Percentiles rank a stretch among this genome's conserved stretches.
phyloP scores from a whole-genome alignment of 2,329 filamentous ascomycete species.

The Macrophomina pseudophaseolina region DNA sequence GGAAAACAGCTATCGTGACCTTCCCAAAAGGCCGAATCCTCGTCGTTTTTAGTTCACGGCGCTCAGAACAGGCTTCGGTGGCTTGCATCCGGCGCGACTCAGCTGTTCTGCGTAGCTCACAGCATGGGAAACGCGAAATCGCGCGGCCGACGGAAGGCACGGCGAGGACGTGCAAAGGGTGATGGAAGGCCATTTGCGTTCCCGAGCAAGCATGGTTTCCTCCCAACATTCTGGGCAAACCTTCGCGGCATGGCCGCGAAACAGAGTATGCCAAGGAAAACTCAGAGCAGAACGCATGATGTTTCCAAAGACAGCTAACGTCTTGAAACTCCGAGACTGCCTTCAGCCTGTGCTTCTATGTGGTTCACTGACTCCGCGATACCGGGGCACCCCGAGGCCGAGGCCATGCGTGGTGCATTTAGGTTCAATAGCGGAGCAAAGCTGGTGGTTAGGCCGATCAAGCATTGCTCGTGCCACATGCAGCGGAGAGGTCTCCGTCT shows the following conservation, averaged over 20 bases:
- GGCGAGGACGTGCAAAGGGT: neutral
- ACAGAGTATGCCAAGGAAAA: neutral
- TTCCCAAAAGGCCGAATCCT: neutral
- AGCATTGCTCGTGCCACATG: neutral
- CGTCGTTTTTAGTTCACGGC: neutral
- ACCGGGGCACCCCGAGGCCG: neutral
- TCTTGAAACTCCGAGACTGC: neutral
- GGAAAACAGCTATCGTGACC: neutral
- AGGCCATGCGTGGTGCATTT: neutral
- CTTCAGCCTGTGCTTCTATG: neutral
- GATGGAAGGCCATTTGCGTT: neutral
- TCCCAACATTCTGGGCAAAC: neutral
- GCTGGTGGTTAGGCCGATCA: neutral
- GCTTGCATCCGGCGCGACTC: too few species aligned
- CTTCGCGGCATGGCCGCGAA: neutral
- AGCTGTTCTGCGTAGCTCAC: too few species aligned
- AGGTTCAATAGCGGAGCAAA: neutral
- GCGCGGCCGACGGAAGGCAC: too few species aligned
- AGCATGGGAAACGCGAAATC: too few species aligned
- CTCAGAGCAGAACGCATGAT: too few species aligned
- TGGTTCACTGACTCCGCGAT: conserved; percentile 1
- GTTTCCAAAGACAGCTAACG: neutral
- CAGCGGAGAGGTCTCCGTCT: neutral
- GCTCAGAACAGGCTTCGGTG: neutral
- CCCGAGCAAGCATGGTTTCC: neutral